Evolutionary conservation across 805 yeast species (phyloP).

Genomic region (Wickerhamomyces tratensis): DNA sequence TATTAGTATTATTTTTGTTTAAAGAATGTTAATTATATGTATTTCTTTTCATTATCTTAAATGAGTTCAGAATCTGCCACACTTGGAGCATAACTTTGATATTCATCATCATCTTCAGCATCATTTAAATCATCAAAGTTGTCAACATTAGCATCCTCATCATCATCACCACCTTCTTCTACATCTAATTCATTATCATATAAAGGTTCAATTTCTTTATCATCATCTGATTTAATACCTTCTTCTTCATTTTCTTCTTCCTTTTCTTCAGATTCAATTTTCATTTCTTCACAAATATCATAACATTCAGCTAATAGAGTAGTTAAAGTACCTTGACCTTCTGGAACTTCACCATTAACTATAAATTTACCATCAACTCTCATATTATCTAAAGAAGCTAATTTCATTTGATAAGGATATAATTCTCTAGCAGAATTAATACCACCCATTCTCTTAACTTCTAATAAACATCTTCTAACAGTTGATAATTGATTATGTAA

Average conservation of each 20-base stretch:
- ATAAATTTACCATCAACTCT: conserved; percentile 89
- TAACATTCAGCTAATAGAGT: conserved; percentile 90
- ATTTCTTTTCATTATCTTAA: too few species aligned
- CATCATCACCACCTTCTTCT: conserved; percentile 8
- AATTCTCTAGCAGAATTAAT: conserved; percentile 79
- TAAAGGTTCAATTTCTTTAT: conserved; percentile 6
- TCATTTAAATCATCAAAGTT: conserved; percentile 28
- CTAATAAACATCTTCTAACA: conserved; percentile 81
- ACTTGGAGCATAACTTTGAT: neutral
- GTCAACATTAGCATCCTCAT: conserved; percentile 14
- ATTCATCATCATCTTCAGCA: conserved; percentile 20
- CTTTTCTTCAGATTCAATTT: conserved; percentile 70
- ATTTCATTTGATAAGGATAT: conserved; percentile 92
- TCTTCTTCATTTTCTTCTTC: conserved; percentile 20
- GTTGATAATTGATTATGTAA: conserved; percentile 90
- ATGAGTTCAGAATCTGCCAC: neutral
- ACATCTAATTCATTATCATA: conserved; percentile 14
- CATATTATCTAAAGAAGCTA: conserved; percentile 80
- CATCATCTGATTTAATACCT: conserved; percentile 18
- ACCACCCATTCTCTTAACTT: conserved; percentile 89
- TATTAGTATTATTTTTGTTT: too few species aligned
- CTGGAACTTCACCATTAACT: conserved; percentile 84
- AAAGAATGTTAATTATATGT: too few species aligned
- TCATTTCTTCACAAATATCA: conserved; percentile 85
- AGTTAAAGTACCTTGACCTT: conserved; percentile 94